Percentiles rank a stretch among this genome's conserved stretches.
Conservation (phyloP, 2,329 filamentous ascomycete species). For the Ascosphaera acerosa region DNA sequence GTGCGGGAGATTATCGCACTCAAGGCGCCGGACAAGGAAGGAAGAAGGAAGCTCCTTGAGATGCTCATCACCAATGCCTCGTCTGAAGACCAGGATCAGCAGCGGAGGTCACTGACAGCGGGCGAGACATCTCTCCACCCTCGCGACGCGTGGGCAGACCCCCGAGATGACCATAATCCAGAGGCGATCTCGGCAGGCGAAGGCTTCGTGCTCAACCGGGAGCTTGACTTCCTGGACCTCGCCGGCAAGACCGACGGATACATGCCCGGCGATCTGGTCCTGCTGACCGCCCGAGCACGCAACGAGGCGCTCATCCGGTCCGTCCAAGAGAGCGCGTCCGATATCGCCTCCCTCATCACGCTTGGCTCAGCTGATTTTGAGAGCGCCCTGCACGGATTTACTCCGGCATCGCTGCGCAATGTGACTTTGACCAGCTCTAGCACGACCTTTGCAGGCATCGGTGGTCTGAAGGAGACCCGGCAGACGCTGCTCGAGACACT, state of each 20-base stretch:
- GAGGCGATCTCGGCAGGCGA: slow-evolving; percentile 14
- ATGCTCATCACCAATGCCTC: slow-evolving; percentile 31
- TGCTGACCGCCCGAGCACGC: slow-evolving; percentile 64
- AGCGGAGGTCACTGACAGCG: slow-evolving; percentile 4
- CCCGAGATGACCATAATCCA: slow-evolving; percentile 20
- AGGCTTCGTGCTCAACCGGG: slow-evolving; percentile 47
- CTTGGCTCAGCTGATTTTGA: slow-evolving; percentile 57
- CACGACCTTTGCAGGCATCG: slow-evolving; percentile 78
- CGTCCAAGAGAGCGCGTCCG: slow-evolving; percentile 29
- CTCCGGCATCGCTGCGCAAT: slow-evolving; percentile 78
- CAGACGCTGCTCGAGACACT: slow-evolving; percentile 84
- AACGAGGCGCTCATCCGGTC: slow-evolving; percentile 82
- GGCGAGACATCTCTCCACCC: slow-evolving; percentile 14
- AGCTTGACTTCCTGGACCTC: slow-evolving; percentile 75
- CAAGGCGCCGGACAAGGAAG: slow-evolving; percentile 82
- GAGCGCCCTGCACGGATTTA: slow-evolving; percentile 70
- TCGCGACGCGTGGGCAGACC: slow-evolving; percentile 53
- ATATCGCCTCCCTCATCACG: slow-evolving; percentile 29
- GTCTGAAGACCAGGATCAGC: slow-evolving; percentile 16
- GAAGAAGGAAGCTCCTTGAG: slow-evolving; percentile 58
- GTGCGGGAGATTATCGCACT: slow-evolving; percentile 75
- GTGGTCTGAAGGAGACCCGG: slow-evolving; percentile 63
- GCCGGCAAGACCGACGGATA: slow-evolving; percentile 91
- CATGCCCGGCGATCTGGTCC: slow-evolving; percentile 79
- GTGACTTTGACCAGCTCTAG: slow-evolving; percentile 83